Evolutionary conservation across 169 alveolate species (phyloP), one percentile per base, ranked within the genome.

Genomic region (Theileria equi): DNA sequence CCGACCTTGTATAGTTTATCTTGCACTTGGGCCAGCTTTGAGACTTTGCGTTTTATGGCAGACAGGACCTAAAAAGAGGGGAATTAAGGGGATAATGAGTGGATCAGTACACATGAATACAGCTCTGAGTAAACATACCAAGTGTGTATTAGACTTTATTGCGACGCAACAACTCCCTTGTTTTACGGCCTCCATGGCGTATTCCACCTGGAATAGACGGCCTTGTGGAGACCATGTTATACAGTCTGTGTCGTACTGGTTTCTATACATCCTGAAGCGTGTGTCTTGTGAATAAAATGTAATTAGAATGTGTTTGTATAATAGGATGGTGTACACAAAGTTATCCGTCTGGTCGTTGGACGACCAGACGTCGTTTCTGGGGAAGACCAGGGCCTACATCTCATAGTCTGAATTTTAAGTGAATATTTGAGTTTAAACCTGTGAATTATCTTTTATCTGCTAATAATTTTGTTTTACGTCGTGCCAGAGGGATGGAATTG

Each of bases 121-220:
- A 35, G 34, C 43, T 21, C 45, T 76, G 13, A 29, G 54, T 16
- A 26, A 44, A 47, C 84, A 26, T 81, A 95, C 98, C 70, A 92
- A 97, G 84, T 88, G 91, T 21, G 85, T 87, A 43, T 91, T 82
- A 13, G 96, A 90, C 74, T 84, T 91, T 47, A 94, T 84, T 2
- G 95, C 98, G 23, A 95, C 91, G 25, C 95, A 89, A 28, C 95
- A 90, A 43, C 97, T 91, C 13, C 99, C 99, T 73, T 94, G 97
- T 66, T 96, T 95, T 17, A 94, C 97, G 13, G 99, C 98, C 71
- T 95, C 98, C 94, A 89, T 94, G 5, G 99, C 99, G 80, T 96
- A 95, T 76, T 96, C 99, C 38, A 95, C 94, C 81, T 95, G 95
- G 54, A 93, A 92, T 32, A 95, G 78, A 47, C 98, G 93, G 38